Percentiles rank a stretch among this genome's conserved stretches.
phyloP scores from a whole-genome alignment of 306 rosid species.

The Fragaria ananassa region DNA sequence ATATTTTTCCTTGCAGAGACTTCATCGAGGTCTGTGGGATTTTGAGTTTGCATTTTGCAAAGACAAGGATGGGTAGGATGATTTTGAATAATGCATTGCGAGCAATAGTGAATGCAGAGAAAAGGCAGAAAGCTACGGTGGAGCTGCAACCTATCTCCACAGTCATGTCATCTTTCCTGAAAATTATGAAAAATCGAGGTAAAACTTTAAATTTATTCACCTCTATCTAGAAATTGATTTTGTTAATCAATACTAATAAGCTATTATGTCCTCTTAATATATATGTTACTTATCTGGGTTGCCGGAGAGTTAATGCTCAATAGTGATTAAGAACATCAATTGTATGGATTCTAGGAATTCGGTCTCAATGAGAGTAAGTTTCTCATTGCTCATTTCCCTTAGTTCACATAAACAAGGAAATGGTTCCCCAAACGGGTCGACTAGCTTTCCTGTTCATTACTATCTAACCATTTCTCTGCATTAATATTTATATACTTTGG shows the following conservation, averaged over 20 bases:
- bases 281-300: neutral
- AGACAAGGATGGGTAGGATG: conserved; percentile 67
- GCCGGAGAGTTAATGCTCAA: neutral
- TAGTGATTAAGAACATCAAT: neutral
- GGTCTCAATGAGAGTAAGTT: neutral
- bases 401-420: neutral
- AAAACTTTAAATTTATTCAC: neutral
- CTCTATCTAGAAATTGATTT: neutral
- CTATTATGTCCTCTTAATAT: neutral
- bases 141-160: conserved; percentile 71
- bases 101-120: conserved; percentile 78
- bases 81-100: conserved; percentile 75
- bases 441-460: neutral
- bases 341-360: no score
- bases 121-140: conserved; percentile 65
- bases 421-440: neutral
- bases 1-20: neutral
- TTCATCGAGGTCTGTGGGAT: neutral
- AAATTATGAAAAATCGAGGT: conserved; percentile 81
- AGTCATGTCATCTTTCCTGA: conserved; percentile 75
- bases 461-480: neutral
- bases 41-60: conserved; percentile 1
- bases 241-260: neutral
- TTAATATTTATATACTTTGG: neutral
- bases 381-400: neutral